A percentile compares a stretch with the other conserved stretches of the same genome.
phyloP scores from a whole-genome alignment of 768 basidiomycete species.

The Rhodotorula babjevae region DNA sequence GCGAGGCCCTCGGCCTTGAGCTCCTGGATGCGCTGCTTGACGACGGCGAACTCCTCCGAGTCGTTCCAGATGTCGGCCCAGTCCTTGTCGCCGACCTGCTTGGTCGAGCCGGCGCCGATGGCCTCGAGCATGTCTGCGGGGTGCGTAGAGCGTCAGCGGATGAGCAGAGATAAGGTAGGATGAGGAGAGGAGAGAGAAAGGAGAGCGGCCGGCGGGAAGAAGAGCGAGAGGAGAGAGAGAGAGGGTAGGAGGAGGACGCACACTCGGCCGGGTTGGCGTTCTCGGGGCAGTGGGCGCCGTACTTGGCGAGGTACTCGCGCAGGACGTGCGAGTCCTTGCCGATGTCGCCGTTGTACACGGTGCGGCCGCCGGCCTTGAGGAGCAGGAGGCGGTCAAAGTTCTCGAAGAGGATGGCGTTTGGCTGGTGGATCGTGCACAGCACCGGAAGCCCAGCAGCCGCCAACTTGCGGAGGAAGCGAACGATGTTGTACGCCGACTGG shows the following conservation, averaged over 20 bases:
- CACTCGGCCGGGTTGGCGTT: constrained; percentile 64
- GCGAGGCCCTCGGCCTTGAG: constrained; percentile 54
- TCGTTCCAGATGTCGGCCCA: constrained; percentile 62
- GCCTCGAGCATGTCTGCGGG: constrained; percentile 55
- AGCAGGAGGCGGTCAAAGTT: constrained; percentile 62
- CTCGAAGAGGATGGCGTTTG: constrained; percentile 67
- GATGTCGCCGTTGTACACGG: constrained; percentile 81
- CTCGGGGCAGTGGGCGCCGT: constrained; percentile 68
- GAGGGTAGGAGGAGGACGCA: constrained; percentile 49
- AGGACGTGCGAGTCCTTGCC: constrained; percentile 66
- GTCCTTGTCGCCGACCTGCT: constrained; percentile 54
- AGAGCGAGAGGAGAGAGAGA: too few relatives aligned
- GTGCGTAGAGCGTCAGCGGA: too few relatives aligned
- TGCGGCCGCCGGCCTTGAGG: constrained; percentile 70
- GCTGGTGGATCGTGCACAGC: constrained; percentile 52
- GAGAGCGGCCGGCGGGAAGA: too few relatives aligned
- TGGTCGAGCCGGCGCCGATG: constrained; percentile 74
- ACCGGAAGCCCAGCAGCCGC: constrained; percentile 50
- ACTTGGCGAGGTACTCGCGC: constrained; percentile 67
- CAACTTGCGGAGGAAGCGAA: constrained; percentile 51
- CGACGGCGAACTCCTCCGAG: constrained; percentile 55
- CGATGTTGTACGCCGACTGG: constrained; percentile 51
- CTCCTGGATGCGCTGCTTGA: constrained; percentile 54
- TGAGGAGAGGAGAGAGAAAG: too few relatives aligned
- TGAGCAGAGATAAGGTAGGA: too few relatives aligned